phyloP scores from a whole-genome alignment of 2,329 filamentous ascomycete genomes.

The Calonectria leucothoes region DNA sequence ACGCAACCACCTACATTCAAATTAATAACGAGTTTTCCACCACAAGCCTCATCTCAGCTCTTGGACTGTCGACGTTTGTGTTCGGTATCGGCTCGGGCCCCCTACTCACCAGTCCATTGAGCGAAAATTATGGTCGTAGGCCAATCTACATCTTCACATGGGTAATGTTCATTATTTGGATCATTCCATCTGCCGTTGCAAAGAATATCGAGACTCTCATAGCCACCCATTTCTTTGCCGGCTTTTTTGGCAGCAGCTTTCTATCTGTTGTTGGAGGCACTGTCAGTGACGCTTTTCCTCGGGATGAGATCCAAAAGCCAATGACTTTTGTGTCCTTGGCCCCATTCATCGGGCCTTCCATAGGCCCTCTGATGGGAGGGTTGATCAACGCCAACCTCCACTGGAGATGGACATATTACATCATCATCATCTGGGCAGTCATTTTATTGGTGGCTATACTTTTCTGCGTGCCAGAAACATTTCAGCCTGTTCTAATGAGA shows the following conservation, averaged over 20 bases:
- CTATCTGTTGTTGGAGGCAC: conserved; percentile 35
- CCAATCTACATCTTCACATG: conserved; percentile 82
- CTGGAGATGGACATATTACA: conserved; percentile 38
- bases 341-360: conserved; percentile 32
- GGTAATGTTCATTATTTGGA: conserved; percentile 77
- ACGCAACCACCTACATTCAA: conserved; percentile 51
- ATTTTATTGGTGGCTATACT: conserved; percentile 22
- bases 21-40: conserved; percentile 30
- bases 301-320: conserved; percentile 30
- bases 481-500: conserved; percentile 28
- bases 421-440: conserved; percentile 34
- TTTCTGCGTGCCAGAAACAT: conserved; percentile 33
- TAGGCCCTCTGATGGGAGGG: conserved; percentile 30
- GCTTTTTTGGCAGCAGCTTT: conserved; percentile 45
- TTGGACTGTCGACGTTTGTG: conserved; percentile 34
- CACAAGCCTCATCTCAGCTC: conserved; percentile 18
- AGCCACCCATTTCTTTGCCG: conserved; percentile 78
- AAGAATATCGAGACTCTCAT: conserved; percentile 81
- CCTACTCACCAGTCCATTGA: conserved; percentile 68
- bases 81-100: conserved; percentile 69
- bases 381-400: conserved; percentile 31
- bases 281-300: conserved; percentile 27
- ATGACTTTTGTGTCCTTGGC: conserved; percentile 34
- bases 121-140: conserved; percentile 78
- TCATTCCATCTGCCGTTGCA: conserved; percentile 82